Base-by-base conservation (phyloP, 2,329 filamentous ascomycete genomes). In the Neopestalotiopsis rosae region DNA sequence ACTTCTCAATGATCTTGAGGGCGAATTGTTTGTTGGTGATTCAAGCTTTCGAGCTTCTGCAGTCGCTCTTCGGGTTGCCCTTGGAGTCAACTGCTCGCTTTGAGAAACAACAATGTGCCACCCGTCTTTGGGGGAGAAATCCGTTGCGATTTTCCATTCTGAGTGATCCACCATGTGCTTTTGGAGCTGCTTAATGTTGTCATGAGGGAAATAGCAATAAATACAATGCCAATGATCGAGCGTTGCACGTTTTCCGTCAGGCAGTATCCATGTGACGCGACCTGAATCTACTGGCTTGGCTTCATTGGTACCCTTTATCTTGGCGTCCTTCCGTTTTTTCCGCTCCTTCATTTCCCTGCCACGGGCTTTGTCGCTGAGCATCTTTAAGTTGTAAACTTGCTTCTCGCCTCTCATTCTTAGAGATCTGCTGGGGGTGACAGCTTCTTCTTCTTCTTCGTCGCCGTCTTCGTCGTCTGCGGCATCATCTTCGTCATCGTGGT, bases 371-470 rank as follows among this genome's bases (percentile, higher is more conserved):
- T 88, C 87, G 76, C 85, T 90, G 17, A 90, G 78, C 13, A 85
- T 80, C 74, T 89, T 90, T 49, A 90, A 77, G 71, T 91, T 91
- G 74, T 91, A 91, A 28, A 84, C 82, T 69, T 86, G 85, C 68
- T 83, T 84, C 57, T 80, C 80, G 20, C 78, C 82, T 66, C 87
- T 83, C 17, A 80, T 78, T 58, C 87, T 83, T 20, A 88, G 77
- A 1, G 85, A 84, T 69, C 87, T 83, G 66, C 82, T 87, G 0
- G 87, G 86, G 2, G 87, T 89, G 14, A 81, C 79, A 20, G 86
- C 85, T 32, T 84, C 82, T 45, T 86, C 85, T 34, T 85, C 85
- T 32, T 84, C 82, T 45, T 86, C 85, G 34, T 85, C 84, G 5
- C 81, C 79, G 45, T 83, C 80, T 3, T 77, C 74, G 4, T 75